Evolutionary conservation across 352 stramenopile species (phyloP), one percentile per base, ranked within the genome.

Genomic region (Phytophthora lateralis): DNA sequence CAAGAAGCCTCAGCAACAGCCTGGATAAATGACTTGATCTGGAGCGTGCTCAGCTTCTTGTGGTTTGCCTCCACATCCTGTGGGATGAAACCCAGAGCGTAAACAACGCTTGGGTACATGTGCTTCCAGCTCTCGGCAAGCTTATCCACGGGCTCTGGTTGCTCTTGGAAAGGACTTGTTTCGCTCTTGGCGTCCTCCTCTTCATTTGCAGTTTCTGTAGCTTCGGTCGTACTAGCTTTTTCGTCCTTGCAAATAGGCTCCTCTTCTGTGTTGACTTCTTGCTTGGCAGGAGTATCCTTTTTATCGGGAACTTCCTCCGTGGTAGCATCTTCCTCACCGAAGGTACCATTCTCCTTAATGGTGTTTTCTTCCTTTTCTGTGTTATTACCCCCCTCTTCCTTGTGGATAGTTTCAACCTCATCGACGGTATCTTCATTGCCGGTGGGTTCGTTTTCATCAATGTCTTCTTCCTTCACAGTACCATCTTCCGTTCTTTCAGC

Each of bases 1-100:
- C 76, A 90, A 10, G 78, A 78, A 30, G 78, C 83, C 44, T 95
- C 81, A 5, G 82, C 84, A 5, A 88, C 59, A 2, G 82, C 80
- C 54, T 95, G 82, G 42, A 92, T 91, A 26, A 93, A 86, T n/a
- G 86, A 88, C 64, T 93, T 95, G 56, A 92, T 78, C 52, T 95
- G 86, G 11, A 95, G 52, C 6, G 82, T 92, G 56, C 86, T 95
- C 27, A 92, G 63, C 50, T 89, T 90, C 50, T 86, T 83, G 47
- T 83, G 71, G 18, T 63, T 73, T 24, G 55, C 60, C 4, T 69
- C 63, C 10, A 73, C 48, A 10, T 85, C 54, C 8, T 70, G 55
- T 8, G 80, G 81, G 12, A 88, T 71, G 54, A 89, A 95, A 12
- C 82, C 83, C 7, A 95, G 66, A 1, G 78, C 46, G 56, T 93